Evolutionary conservation across 768 basidiomycete species (phyloP).

Genomic region (Cyclocybe cylindracea): DNA sequence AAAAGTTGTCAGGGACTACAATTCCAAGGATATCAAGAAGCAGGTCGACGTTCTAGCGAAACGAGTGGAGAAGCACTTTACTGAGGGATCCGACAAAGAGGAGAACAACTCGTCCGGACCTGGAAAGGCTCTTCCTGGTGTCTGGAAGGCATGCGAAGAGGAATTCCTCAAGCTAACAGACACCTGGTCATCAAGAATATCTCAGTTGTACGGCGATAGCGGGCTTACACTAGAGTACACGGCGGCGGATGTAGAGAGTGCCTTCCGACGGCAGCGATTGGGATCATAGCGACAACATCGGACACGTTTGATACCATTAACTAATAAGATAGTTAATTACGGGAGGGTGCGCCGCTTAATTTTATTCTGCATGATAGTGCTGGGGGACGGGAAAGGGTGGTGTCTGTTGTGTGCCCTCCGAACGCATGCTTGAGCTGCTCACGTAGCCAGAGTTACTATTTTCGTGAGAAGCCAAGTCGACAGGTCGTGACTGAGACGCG

Average conservation of each 20-base stretch:
- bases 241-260: slow-evolving; percentile 69
- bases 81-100: slow-evolving; percentile 71
- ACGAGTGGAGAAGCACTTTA: slow-evolving; percentile 95
- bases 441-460: slow-evolving; percentile 7
- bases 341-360: no score
- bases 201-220: slow-evolving; percentile 77
- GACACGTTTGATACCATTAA: slow-evolving; percentile 3
- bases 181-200: slow-evolving; percentile 65
- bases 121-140: slow-evolving; percentile 73
- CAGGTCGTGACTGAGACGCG: not conserved
- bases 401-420: slow-evolving; percentile 2
- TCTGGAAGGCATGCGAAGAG: slow-evolving; percentile 91
- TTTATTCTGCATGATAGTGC: slow-evolving; percentile 16
- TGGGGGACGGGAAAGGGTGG: slow-evolving; percentile 45
- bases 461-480: not conserved
- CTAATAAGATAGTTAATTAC: not conserved
- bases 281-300: slow-evolving; percentile 11
- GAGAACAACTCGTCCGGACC: slow-evolving; percentile 55
- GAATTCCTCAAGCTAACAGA: slow-evolving; percentile 77
- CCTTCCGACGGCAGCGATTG: slow-evolving; percentile 65
- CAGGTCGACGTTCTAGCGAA: slow-evolving; percentile 84
- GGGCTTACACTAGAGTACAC: slow-evolving; percentile 77
- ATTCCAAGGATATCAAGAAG: slow-evolving; percentile 87
- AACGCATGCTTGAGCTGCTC: slow-evolving; percentile 3
- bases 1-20: slow-evolving; percentile 83